Percentiles rank a stretch among this genome's conserved stretches.
Conservation (phyloP, 2,329 filamentous ascomycete genomes). For the Cladophialophora carrionii region DNA sequence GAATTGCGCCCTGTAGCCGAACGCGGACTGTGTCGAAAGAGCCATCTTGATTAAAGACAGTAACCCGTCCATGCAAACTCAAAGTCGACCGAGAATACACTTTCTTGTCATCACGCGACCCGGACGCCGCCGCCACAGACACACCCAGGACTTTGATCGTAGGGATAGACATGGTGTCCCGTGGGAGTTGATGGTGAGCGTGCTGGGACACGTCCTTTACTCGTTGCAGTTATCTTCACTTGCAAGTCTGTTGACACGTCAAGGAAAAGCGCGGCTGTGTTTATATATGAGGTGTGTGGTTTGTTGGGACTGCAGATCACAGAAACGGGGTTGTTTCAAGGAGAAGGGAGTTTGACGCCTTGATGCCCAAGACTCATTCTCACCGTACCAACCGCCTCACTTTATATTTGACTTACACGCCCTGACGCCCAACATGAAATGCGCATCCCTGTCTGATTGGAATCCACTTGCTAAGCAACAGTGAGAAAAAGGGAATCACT, state of each 20-base stretch:
- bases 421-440: constrained; percentile 16
- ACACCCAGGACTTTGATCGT: constrained; percentile 29
- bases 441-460: constrained; percentile 11
- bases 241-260: background rate
- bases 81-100: constrained; percentile 6
- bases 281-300: constrained; percentile 3
- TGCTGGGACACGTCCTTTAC: background rate
- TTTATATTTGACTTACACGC: constrained; percentile 12
- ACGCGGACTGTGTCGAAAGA: constrained; percentile 30
- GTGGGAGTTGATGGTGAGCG: background rate
- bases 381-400: constrained; percentile 14
- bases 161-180: constrained; percentile 22
- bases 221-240: background rate
- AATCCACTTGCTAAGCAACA: background rate
- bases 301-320: constrained; percentile 1
- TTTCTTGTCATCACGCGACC: constrained; percentile 19
- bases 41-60: constrained; percentile 22
- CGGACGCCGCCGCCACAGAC: constrained; percentile 11
- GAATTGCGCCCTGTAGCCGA: constrained; percentile 26
- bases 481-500: constrained; percentile 14
- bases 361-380: constrained; percentile 26
- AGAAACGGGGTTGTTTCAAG: constrained; percentile 26
- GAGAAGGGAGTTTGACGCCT: constrained; percentile 16
- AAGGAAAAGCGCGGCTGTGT: constrained; percentile 10
- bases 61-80: constrained; percentile 28